Percentiles rank a stretch among this genome's conserved stretches.
Evolutionary conservation across 257 asterid species (phyloP).

Genomic region (Forsythia viridissima): DNA sequence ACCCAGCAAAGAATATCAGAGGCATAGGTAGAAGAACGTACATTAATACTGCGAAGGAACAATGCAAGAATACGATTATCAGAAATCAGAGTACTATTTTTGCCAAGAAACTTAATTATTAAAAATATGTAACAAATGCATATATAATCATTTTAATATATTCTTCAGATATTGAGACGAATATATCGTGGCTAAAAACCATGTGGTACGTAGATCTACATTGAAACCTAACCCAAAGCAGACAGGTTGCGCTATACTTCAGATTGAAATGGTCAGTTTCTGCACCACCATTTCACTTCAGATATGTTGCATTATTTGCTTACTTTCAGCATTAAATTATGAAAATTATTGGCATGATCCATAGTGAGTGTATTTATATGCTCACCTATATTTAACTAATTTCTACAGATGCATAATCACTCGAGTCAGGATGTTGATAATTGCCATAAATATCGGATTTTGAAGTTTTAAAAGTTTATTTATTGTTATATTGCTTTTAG

Average conservation of each 20-base stretch:
- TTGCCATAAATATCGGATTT: no score
- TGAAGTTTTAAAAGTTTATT: not conserved
- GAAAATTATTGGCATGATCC: not conserved
- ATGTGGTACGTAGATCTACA: not conserved
- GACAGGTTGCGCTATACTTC: not conserved
- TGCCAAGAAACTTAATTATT: not conserved
- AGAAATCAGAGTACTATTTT: not conserved
- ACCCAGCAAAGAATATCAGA: conserved; percentile 79
- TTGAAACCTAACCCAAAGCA: not conserved
- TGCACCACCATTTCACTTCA: not conserved
- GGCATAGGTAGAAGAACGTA: conserved; percentile 94
- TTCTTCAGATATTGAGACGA: not conserved
- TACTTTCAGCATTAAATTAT: not conserved
- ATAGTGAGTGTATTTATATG: not conserved
- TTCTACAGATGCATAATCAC: not conserved
- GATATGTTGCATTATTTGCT: not conserved
- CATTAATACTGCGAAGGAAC: conserved; percentile 65
- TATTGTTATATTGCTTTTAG: no score
- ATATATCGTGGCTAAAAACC: not conserved
- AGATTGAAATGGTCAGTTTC: not conserved
- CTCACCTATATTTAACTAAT: not conserved
- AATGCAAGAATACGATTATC: conserved; percentile 15
- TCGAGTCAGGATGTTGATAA: not conserved
- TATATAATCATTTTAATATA: not conserved
- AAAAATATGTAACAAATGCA: not conserved